phyloP scores from a whole-genome alignment of 2,329 filamentous ascomycete genomes.

The Xylaria digitata region DNA sequence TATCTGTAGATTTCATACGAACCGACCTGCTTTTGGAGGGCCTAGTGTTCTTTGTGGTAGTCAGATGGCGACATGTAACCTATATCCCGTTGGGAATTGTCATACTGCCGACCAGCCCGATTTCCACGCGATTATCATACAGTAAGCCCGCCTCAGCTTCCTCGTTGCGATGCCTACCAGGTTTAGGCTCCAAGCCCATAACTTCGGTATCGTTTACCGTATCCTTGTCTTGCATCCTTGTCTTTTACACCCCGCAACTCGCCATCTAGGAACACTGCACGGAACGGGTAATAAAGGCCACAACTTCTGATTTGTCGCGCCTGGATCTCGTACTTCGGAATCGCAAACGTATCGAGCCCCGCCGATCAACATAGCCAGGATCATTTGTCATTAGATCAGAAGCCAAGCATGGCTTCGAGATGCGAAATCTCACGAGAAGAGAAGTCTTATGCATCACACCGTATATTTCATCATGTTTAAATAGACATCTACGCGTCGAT shows the following conservation, averaged over 20 bases:
- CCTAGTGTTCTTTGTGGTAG: too few relatives aligned
- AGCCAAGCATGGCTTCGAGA: conserved; percentile 11
- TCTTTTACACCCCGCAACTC: neutral
- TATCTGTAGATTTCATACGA: too few relatives aligned
- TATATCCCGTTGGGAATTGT: conserved; percentile 17
- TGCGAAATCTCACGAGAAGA: neutral
- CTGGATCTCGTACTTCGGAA: neutral
- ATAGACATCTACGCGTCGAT: neutral
- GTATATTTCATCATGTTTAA: neutral
- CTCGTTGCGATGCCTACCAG: neutral
- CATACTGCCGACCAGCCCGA: conserved; percentile 11
- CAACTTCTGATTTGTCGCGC: conserved; percentile 7
- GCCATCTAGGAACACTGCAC: neutral
- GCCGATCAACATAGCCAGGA: conserved; percentile 6
- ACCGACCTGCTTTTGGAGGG: too few relatives aligned
- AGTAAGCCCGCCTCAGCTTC: conserved; percentile 27
- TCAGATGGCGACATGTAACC: too few relatives aligned
- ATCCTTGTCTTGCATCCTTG: conserved; percentile 10
- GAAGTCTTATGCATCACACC: neutral
- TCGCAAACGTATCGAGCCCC: neutral
- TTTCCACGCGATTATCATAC: neutral
- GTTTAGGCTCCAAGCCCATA: neutral
- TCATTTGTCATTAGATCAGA: conserved; percentile 10
- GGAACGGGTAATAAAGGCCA: neutral
- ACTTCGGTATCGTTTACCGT: conserved; percentile 23